These are phyloP conservation scores for Populus trichocarpa DNA, from an alignment of 441 rosid genomes.

Conservation along the genomic window DNA sequence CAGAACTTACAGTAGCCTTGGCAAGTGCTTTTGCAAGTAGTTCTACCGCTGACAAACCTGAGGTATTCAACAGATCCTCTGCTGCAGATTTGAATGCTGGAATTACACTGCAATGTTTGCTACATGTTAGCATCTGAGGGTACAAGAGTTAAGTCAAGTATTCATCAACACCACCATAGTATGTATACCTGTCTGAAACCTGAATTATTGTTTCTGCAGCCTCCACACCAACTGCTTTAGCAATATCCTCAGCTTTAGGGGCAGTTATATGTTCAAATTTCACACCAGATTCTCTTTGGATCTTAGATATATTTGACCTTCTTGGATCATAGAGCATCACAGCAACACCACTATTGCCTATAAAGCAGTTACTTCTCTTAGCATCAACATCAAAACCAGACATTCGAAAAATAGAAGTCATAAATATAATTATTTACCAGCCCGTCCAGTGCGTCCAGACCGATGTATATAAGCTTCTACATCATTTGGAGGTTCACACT, in stretches of 20 bases:
- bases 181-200: constrained; percentile 74
- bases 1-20: constrained; percentile 59
- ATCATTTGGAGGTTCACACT: constrained; percentile 98
- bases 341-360: constrained; percentile 92
- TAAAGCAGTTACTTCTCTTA: constrained; percentile 8
- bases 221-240: constrained; percentile 73
- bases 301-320: constrained; percentile 59
- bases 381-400: constrained; percentile 9
- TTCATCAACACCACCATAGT: not conserved
- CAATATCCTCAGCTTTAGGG: constrained; percentile 77
- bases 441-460: constrained; percentile 97
- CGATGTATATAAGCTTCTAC: constrained; percentile 96
- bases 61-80: constrained; percentile 58
- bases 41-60: constrained; percentile 75
- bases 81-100: constrained; percentile 83
- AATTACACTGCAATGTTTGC: constrained; percentile 60
- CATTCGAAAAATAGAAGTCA: constrained; percentile 1
- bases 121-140: constrained; percentile 7
- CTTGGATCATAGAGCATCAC: constrained; percentile 88
- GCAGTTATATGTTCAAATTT: constrained; percentile 83
- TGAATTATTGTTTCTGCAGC: constrained; percentile 68
- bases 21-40: constrained; percentile 94
- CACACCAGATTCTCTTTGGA: constrained; percentile 80
- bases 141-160: not conserved
- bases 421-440: constrained; percentile 39